Conservation (phyloP, 129 eudicot species). For the Rutidosis leptorrhynchoides region DNA sequence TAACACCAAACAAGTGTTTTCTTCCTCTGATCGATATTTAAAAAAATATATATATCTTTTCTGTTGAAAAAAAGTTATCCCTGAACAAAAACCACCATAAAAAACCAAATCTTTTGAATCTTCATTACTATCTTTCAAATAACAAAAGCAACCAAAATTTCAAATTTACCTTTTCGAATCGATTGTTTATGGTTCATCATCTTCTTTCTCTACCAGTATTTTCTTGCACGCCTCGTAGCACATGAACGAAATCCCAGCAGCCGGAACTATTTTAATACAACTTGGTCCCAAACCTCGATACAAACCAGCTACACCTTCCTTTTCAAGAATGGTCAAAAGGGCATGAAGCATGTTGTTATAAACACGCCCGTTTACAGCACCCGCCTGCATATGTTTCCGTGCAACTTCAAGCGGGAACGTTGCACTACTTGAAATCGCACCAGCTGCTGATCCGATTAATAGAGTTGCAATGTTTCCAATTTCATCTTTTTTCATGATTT, state of each 20-base stretch:
- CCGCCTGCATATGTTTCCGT: conserved; percentile 90
- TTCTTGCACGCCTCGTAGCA: conserved; percentile 88
- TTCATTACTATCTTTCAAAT: conserved; percentile 2
- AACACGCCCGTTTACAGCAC: conserved; percentile 69
- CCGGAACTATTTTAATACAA: conserved; percentile 79
- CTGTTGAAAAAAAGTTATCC: conserved; percentile 9
- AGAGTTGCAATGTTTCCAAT: conserved; percentile 78
- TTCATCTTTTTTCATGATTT: conserved; percentile 50
- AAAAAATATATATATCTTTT: conserved; percentile 2
- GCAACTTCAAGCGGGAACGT: conserved; percentile 94
- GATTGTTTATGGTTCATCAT: conserved; percentile 25
- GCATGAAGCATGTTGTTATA: conserved; percentile 85
- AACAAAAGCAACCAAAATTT: conserved; percentile 15
- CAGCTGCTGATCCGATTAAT: conserved; percentile 79
- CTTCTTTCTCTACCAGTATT: conserved; percentile 65
- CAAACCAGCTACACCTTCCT: conserved; percentile 69
- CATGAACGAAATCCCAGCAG: conserved; percentile 96
- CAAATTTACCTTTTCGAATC: not conserved
- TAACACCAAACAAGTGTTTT: not conserved
- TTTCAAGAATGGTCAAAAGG: conserved; percentile 60
- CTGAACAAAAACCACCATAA: conserved; percentile 11
- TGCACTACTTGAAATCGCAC: conserved; percentile 79
- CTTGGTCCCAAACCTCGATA: conserved; percentile 87
- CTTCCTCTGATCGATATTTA: conserved; percentile 3
- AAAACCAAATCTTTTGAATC: conserved; percentile 19